These are phyloP conservation scores for Saraca asoca DNA, from an alignment of 331 rosid species.

Conservation along the genomic window DNA sequence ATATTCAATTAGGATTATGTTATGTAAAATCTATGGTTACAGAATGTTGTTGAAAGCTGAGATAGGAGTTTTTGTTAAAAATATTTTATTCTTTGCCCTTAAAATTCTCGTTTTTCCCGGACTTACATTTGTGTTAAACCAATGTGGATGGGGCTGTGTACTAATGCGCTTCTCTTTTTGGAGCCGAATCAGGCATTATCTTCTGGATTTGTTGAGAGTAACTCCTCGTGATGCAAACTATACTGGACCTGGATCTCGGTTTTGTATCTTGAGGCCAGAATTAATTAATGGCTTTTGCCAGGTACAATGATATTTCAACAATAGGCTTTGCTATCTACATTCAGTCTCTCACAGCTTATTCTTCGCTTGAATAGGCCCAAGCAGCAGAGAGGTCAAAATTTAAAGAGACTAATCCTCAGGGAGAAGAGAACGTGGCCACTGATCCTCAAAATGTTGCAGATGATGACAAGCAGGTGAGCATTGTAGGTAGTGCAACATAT, in stretches of 20 bases:
- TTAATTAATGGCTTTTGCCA: conserved; percentile 82
- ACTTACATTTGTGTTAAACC: not conserved
- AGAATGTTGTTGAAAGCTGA: conserved; percentile 6
- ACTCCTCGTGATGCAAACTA: conserved; percentile 97
- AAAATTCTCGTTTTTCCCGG: not conserved
- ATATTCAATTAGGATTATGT: conserved; percentile 8
- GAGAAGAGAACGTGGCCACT: conserved; percentile 33
- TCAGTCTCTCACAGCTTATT: conserved; percentile 21
- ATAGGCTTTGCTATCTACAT: conserved; percentile 17
- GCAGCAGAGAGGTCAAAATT: conserved; percentile 56
- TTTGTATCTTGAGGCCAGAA: conserved; percentile 87
- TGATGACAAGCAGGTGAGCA: conserved; percentile 46
- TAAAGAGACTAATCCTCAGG: conserved; percentile 52
- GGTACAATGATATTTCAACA: conserved; percentile 42
- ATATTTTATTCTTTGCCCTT: conserved; percentile 12
- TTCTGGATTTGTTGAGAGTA: conserved; percentile 94
- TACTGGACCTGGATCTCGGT: conserved; percentile 85
- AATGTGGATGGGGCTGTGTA: conserved; percentile 3
- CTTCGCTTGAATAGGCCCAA: conserved; percentile 57
- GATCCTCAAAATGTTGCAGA: conserved; percentile 49
- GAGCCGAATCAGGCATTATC: conserved; percentile 75
- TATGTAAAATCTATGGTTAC: not conserved
- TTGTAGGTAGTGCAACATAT: conserved; percentile 22
- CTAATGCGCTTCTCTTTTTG: conserved; percentile 27
- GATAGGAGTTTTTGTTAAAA: not conserved